Percentiles rank a stretch among this genome's conserved stretches.
Conservation (phyloP, 225 moss, liverwort and hornwort genomes). For the Rhytidiadelphus loreus region DNA sequence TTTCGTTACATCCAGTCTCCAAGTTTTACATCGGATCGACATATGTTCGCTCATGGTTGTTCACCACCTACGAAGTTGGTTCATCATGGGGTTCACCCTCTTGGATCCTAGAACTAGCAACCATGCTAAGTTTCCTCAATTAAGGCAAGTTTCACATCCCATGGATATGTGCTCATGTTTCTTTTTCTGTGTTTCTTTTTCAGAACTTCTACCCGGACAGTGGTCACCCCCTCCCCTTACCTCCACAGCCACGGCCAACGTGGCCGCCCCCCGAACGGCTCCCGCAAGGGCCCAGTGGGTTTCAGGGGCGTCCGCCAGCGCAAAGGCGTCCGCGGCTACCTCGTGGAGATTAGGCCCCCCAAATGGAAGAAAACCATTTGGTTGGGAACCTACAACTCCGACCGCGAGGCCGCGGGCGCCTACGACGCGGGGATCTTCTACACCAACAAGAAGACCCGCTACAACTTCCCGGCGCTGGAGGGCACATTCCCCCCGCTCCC, state of each 20-base stretch:
- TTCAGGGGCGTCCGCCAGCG: constrained; percentile 44
- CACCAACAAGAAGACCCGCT: constrained; percentile 30
- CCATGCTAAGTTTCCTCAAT: neutral
- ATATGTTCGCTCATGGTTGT: neutral
- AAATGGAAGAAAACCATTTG: constrained; percentile 38
- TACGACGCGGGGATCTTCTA: constrained; percentile 42
- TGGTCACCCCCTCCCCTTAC: neutral
- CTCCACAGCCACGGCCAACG: neutral
- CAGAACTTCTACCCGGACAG: neutral
- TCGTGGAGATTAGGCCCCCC: constrained; percentile 25
- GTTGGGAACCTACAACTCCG: constrained; percentile 36
- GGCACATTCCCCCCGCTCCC: constrained; percentile 12
- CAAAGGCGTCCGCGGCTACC: constrained; percentile 18
- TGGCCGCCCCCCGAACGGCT: constrained; percentile 24
- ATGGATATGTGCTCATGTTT: neutral
- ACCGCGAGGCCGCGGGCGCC: constrained; percentile 21
- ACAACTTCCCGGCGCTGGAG: neutral
- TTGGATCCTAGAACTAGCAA: neutral
- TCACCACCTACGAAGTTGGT: neutral
- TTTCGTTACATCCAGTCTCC: neutral
- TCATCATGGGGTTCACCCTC: neutral
- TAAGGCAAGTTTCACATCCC: neutral
- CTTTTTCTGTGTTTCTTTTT: neutral
- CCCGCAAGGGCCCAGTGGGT: neutral
- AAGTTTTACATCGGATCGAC: neutral